phyloP scores from a whole-genome alignment of 768 basidiomycete species.

The Mycena filopes region DNA sequence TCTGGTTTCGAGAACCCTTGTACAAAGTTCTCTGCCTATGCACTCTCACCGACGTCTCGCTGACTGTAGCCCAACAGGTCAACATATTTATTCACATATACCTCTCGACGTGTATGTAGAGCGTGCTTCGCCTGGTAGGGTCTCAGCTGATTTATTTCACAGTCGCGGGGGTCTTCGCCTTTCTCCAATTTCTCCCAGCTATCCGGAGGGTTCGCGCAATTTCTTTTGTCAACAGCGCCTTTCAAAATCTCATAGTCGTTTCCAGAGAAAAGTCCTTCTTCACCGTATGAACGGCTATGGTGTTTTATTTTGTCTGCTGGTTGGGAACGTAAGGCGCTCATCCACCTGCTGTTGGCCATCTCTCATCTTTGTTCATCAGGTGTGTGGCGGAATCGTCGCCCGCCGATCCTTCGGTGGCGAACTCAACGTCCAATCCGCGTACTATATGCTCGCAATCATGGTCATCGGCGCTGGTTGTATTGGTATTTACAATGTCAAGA shows the following conservation, averaged over 20 bases:
- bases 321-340: too few species aligned
- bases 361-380: too few species aligned
- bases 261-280: slow-evolving; percentile 33
- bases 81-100: slow-evolving; percentile 41
- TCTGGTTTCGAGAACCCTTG: slow-evolving; percentile 35
- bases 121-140: too few species aligned
- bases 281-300: slow-evolving; percentile 41
- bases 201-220: slow-evolving; percentile 35
- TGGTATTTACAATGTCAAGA: slow-evolving; percentile 38
- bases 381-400: slow-evolving; percentile 35
- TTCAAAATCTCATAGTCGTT: neutral
- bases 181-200: slow-evolving; percentile 40
- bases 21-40: slow-evolving; percentile 23
- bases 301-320: slow-evolving; percentile 32
- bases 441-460: slow-evolving; percentile 37
- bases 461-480: slow-evolving; percentile 31
- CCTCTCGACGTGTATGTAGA: slow-evolving; percentile 35
- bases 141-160: neutral
- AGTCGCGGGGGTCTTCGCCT: slow-evolving; percentile 38
- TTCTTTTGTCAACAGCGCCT: neutral
- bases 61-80: neutral
- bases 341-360: too few species aligned
- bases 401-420: slow-evolving; percentile 39
- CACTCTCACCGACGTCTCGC: too few species aligned
- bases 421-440: slow-evolving; percentile 39